Conservation (phyloP, 306 rosid species). For the Pyrus betulifolia region DNA sequence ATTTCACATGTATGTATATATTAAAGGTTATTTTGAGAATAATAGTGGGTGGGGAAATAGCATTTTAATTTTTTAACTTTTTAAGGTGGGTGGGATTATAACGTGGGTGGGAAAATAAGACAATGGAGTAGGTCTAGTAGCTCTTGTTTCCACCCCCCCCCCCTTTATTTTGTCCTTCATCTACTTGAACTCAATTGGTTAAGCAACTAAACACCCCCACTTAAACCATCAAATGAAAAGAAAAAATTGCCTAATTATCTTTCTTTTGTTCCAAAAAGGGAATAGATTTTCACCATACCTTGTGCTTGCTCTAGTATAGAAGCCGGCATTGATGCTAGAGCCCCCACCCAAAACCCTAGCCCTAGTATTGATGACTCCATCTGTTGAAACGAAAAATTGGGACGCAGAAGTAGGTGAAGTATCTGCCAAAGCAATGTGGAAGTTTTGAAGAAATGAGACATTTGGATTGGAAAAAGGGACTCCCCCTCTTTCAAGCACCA, state of each 20-base stretch:
- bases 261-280: not conserved
- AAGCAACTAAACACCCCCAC: not conserved
- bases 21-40: too few species aligned
- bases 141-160: too few species aligned
- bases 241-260: not conserved
- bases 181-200: not conserved
- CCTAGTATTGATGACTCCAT: slow-evolving; percentile 76
- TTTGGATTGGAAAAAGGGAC: slow-evolving; percentile 74
- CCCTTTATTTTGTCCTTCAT: too few species aligned
- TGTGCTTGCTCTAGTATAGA: slow-evolving; percentile 78
- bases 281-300: slow-evolving; percentile 29
- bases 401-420: slow-evolving; percentile 75
- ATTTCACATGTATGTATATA: too few species aligned
- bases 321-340: slow-evolving; percentile 78
- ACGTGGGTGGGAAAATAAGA: too few species aligned
- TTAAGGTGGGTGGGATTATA: too few species aligned
- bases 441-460: slow-evolving; percentile 56
- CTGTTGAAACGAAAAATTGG: slow-evolving; percentile 66
- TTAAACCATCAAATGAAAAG: not conserved
- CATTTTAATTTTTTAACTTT: too few species aligned
- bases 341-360: slow-evolving; percentile 91
- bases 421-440: slow-evolving; percentile 70
- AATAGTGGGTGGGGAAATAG: too few species aligned
- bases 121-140: too few species aligned
- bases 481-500: slow-evolving; percentile 81